Percentiles rank a stretch among this genome's conserved stretches.
Evolutionary conservation across 495 filamentous ascomycete genomes (phyloP).

Genomic region (Immersiella caudata): DNA sequence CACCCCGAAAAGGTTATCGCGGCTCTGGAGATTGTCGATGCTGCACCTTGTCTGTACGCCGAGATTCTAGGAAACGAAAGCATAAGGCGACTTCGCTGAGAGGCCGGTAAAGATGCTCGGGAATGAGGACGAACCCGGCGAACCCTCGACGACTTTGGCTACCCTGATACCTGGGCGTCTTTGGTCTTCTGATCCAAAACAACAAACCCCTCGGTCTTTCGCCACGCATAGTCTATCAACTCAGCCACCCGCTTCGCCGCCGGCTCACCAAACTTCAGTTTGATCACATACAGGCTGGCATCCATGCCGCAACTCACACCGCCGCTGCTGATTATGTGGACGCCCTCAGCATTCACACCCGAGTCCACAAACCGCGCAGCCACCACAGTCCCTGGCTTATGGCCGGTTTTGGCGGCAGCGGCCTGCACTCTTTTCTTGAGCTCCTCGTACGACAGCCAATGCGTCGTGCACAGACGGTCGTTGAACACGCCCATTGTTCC

Average conservation of each 20-base stretch:
- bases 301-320: slow-evolving; percentile 23
- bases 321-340: slow-evolving; percentile 23
- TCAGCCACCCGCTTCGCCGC: slow-evolving; percentile 11
- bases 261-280: slow-evolving; percentile 11
- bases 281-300: slow-evolving; percentile 17
- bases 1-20: no score
- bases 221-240: slow-evolving; percentile 23
- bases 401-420: slow-evolving; percentile 6
- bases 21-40: no score
- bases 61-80: no score
- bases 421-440: background rate
- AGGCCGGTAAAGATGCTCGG: background rate
- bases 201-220: slow-evolving; percentile 19
- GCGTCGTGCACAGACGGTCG: slow-evolving; percentile 20
- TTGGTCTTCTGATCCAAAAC: background rate
- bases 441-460: slow-evolving; percentile 12
- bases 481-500: slow-evolving; percentile 19
- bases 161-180: background rate
- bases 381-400: slow-evolving; percentile 12
- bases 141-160: background rate
- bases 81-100: no score
- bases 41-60: no score
- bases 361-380: slow-evolving; percentile 21
- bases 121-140: background rate
- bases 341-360: slow-evolving; percentile 4